Evolutionary conservation across 2,329 filamentous ascomycete genomes (phyloP).

Genomic region (Fusarium mangiferae): DNA sequence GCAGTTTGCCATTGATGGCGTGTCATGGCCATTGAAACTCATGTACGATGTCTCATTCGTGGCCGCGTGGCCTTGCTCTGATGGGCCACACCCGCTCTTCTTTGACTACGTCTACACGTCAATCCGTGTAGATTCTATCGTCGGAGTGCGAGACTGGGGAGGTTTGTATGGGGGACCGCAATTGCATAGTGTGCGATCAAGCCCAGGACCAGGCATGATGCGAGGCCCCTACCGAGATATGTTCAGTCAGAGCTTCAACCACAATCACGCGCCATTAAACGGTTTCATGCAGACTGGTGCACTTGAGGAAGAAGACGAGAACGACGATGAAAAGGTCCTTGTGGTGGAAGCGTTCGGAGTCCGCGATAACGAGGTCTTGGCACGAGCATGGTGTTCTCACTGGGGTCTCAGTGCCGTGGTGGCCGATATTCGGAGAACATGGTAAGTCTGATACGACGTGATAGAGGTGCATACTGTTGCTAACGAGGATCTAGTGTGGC

Average conservation of each 20-base stretch:
- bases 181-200: conserved; percentile 49
- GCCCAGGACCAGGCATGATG: conserved; percentile 47
- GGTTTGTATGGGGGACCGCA: conserved; percentile 51
- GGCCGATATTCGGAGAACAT: conserved; percentile 75
- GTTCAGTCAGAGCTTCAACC: conserved; percentile 40
- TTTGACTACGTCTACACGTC: conserved; percentile 73
- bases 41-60: conserved; percentile 74
- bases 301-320: conserved; percentile 52
- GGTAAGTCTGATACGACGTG: conserved; percentile 55
- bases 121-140: conserved; percentile 71
- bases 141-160: conserved; percentile 74
- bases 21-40: conserved; percentile 71
- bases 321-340: conserved; percentile 73
- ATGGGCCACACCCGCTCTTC: conserved; percentile 75
- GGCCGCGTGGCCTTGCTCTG: conserved; percentile 70
- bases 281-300: conserved; percentile 28
- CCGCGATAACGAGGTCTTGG: conserved; percentile 79
- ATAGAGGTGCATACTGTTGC: neutral
- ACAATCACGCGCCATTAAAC: conserved; percentile 22
- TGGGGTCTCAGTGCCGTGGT: conserved; percentile 78
- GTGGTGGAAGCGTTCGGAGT: conserved; percentile 79
- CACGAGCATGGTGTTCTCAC: conserved; percentile 80
- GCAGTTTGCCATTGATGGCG: conserved; percentile 71
- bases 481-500: conserved; percentile 64
- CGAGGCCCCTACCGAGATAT: conserved; percentile 41